Conservation (phyloP, 129 eudicot species). For the Tagetes patula region DNA sequence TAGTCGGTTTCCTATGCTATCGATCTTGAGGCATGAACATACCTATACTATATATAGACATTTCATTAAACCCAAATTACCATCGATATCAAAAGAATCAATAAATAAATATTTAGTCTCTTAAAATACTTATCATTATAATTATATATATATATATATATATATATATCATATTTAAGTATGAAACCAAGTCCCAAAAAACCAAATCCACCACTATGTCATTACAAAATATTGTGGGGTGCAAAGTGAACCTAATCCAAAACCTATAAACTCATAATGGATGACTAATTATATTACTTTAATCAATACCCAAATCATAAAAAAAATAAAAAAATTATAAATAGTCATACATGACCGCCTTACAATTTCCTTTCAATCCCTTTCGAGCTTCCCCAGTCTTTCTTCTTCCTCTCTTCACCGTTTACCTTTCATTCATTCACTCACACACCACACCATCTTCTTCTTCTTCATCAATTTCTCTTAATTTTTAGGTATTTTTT, state of each 20-base stretch:
- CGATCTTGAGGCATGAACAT: too few relatives aligned
- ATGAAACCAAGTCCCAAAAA: neutral
- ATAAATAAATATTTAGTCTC: too few relatives aligned
- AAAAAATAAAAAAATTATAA: conserved; percentile 18
- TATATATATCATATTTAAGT: neutral
- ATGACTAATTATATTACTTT: neutral
- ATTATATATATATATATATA: neutral
- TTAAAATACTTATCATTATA: neutral
- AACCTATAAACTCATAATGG: conserved; percentile 5
- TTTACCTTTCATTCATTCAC: conserved; percentile 43
- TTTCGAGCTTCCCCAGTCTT: conserved; percentile 44
- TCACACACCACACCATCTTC: conserved; percentile 23
- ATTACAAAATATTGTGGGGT: conserved; percentile 25
- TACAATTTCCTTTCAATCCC: conserved; percentile 46
- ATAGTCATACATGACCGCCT: conserved; percentile 48
- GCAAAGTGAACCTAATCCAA: conserved; percentile 27
- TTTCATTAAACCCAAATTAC: too few relatives aligned
- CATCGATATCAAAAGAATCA: too few relatives aligned
- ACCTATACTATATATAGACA: too few relatives aligned
- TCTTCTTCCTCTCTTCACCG: conserved; percentile 36
- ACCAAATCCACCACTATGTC: conserved; percentile 34
- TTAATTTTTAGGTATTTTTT: conserved; percentile 23
- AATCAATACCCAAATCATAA: neutral
- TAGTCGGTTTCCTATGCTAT: too few relatives aligned
- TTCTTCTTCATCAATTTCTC: conserved; percentile 12